Base-by-base conservation (phyloP, 495 filamentous ascomycete species). In the Xylaria castorea region DNA sequence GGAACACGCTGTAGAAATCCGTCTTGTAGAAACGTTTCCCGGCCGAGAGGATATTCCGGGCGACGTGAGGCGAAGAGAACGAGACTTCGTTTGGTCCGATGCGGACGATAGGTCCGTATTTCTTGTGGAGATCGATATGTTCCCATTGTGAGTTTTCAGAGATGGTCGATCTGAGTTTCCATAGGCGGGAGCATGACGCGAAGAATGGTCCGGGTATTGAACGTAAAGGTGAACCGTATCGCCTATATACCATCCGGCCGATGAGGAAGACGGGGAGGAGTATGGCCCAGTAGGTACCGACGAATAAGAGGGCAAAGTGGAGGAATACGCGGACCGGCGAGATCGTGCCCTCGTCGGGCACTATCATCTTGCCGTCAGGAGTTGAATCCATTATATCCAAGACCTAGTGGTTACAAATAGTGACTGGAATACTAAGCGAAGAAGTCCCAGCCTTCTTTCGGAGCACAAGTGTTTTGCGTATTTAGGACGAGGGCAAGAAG, bases 1-100 rank as follows among this genome's bases (percentile, higher is more conserved):
- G 87, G 74, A 88, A 88, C 20, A 88, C 86, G 48, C 74, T 80
- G 79, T 88, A 88, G 61, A 87, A 88, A 62, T 84, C 80, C 16
- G 87, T 88, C 81, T 89, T 88, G 79, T 85, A 84, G 78, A 87
- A 89, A 27, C 86, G 82, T 73, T 85, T 87, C 46, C 87, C 86
- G 11, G 85, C 84, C 22, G 80, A 83, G 40, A 87, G 78, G 38
- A 89, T 69, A 22, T 83, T 79, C 0, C 84, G 80, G 25, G 86
- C 86, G 0, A 84, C 83, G 61, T 83, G 75, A 12, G 89, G 87
- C 11, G 86, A 87, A 1, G 85, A 76, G 58, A 90, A 77, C 0
- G 87, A 86, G 34, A 90, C 81, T 75, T 89, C 85, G 76, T 87
- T 83, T n/a, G 89, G 89, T 1, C 80, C 83, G 53, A 88, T 85